Base-by-base conservation (phyloP, 2,329 filamentous ascomycete genomes). In the Trichophyton equinum region DNA sequence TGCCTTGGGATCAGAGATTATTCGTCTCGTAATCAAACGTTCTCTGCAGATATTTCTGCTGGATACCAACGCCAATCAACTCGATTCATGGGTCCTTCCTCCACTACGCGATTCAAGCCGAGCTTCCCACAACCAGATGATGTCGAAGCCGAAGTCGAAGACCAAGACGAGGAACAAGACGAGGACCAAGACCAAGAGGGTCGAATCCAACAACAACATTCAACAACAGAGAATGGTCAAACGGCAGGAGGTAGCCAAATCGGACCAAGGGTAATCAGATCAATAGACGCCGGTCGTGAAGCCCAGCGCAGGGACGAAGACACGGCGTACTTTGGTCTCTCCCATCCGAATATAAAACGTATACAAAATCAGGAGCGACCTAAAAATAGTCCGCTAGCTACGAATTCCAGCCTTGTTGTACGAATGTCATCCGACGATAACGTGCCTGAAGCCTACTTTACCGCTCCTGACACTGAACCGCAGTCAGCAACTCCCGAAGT, bases 21-120 rank as follows among this genome's bases (percentile, higher is more conserved):
- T 65, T 76, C 76, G 2, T 79, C 78, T 1, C 68, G 73, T 36
- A 68, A 74, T 4, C 75, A 78, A 11, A 80, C 78, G n/a, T 84
- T 84, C 67, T 76, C 76, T 25, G 77, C 78, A 1, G 75, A 78
- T 61, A 72, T 75, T 5, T 73, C 75, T 62, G 22, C 57, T 27
- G 71, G 73, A 9, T 75, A 74, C 62, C 75, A 75, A 20, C 67
- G 69, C 13, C 62, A 68, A 33, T 64, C 68, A 59, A 68, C 66
- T 20, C 70, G 68, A 2, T 64, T 69, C n/a, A 64, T 68, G 61
- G 67, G 67, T 2, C 66, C 68, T 2, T 71, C 69, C 30, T 64
- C 66, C 6, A 67, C 67, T 22, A 68, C 68, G 4, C 64, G 62
- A 46, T 66, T 68, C 60, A 61, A 57, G 15, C 62, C 53, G 40